Conservation (phyloP, 2,329 filamentous ascomycete genomes). For the Paecilomyces sp. region DNA sequence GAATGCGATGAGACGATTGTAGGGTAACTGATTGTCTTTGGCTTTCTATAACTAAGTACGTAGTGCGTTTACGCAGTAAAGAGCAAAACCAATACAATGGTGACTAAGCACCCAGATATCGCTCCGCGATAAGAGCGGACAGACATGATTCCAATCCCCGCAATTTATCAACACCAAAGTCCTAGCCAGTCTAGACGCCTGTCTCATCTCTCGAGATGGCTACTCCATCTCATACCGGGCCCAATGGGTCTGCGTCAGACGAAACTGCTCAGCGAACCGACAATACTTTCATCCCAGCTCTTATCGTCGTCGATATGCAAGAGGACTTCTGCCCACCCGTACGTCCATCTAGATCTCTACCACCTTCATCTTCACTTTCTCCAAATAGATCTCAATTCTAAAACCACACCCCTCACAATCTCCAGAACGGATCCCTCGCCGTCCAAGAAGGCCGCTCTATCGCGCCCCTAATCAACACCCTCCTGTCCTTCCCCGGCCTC, state of each 20-base stretch:
- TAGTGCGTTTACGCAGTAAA: not conserved
- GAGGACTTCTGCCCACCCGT: constrained; percentile 93
- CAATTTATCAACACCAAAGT: not conserved
- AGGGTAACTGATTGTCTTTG: too few relatives aligned
- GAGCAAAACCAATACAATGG: not conserved
- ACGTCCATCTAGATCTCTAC: constrained; percentile 27
- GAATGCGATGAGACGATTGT: too few relatives aligned
- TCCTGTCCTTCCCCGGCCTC: constrained; percentile 64
- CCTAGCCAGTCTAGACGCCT: not conserved
- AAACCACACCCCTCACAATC: not conserved
- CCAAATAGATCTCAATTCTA: not conserved
- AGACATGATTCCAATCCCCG: not conserved
- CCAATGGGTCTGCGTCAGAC: not conserved
- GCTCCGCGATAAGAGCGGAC: not conserved
- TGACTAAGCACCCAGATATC: not conserved
- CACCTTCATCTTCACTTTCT: not conserved
- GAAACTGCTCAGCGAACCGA: not conserved
- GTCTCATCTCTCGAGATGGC: not conserved
- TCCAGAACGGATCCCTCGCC: constrained; percentile 75
- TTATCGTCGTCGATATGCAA: constrained; percentile 80
- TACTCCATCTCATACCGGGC: not conserved
- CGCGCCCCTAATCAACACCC: constrained; percentile 62
- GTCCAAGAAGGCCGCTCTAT: constrained; percentile 68
- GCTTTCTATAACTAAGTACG: too few relatives aligned
- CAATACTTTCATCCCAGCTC: constrained; percentile 43